phyloP scores from a whole-genome alignment of 345 rosid genomes.

The Eucalyptus pauciflora region DNA sequence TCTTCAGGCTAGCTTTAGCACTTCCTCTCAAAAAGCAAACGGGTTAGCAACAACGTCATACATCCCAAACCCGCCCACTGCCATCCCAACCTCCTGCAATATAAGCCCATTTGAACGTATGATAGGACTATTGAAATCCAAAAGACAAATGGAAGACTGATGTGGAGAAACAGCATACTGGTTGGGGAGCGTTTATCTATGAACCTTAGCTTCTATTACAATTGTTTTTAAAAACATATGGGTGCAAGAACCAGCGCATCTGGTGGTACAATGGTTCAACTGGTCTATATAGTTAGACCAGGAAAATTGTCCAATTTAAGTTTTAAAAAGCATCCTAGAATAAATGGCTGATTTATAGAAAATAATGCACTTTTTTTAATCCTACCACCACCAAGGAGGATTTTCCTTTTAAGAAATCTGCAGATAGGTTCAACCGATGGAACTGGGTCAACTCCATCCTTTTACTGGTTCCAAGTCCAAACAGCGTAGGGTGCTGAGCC shows the following conservation, averaged over 20 bases:
- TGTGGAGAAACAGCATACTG: not conserved
- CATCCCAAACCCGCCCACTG: not conserved
- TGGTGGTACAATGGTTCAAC: not conserved
- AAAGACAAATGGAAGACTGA: not conserved
- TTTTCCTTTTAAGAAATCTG: not conserved
- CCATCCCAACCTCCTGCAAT: not conserved
- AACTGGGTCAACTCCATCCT: not conserved
- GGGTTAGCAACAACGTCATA: not conserved
- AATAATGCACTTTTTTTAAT: not conserved
- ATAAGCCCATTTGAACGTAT: not conserved
- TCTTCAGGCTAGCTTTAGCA: not conserved
- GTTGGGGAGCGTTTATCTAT: not conserved
- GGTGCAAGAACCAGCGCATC: not conserved
- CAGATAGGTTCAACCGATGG: not conserved
- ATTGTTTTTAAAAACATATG: not conserved
- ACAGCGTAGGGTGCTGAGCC: not conserved
- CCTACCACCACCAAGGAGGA: not conserved
- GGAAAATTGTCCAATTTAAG: not conserved
- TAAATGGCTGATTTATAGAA: not conserved
- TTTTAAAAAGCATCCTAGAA: not conserved
- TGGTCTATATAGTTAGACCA: not conserved
- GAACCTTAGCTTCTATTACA: not conserved
- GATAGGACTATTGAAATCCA: not conserved
- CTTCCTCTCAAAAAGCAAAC: not conserved
- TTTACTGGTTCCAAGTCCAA: not conserved